Percentiles rank a stretch among this genome's conserved stretches.
These are phyloP conservation scores for Vigna radiata DNA, from an alignment of 306 rosid genomes.

Conservation along the genomic window DNA sequence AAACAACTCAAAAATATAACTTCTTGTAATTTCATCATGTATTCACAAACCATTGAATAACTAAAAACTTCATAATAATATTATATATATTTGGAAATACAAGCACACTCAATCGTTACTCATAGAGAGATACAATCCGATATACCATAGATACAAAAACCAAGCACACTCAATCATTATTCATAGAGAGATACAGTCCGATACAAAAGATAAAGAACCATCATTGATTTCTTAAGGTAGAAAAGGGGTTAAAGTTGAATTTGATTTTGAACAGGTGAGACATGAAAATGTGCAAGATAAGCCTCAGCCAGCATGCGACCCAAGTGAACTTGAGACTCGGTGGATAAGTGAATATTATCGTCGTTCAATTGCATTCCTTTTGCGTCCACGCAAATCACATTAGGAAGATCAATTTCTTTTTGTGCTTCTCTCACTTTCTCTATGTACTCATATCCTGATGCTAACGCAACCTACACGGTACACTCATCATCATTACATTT, in stretches of 20 bases:
- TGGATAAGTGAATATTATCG: constrained; percentile 78
- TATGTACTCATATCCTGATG: constrained; percentile 54
- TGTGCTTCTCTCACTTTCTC: constrained; percentile 84
- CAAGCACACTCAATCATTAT: too few relatives aligned
- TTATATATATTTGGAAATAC: too few relatives aligned
- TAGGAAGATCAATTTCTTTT: constrained; percentile 54
- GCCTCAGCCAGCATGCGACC: constrained; percentile 77
- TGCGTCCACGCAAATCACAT: constrained; percentile 75
- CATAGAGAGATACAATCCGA: too few relatives aligned
- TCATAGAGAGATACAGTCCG: too few relatives aligned
- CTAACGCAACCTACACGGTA: constrained; percentile 64
- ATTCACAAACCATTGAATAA: too few relatives aligned
- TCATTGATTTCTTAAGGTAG: not conserved
- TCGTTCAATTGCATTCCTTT: constrained; percentile 68
- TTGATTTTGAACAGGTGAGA: not conserved
- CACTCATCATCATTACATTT: not conserved
- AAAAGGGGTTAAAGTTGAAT: not conserved
- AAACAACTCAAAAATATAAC: too few relatives aligned
- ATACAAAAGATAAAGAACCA: too few relatives aligned
- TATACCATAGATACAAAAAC: too few relatives aligned
- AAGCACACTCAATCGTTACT: too few relatives aligned
- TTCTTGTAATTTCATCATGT: too few relatives aligned
- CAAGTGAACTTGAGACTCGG: constrained; percentile 65
- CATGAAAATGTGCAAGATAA: constrained; percentile 60
- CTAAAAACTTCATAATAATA: too few relatives aligned